A percentile compares a stretch with the other conserved stretches of the same genome.
phyloP scores from a whole-genome alignment of 1,284 basidiomycete genomes.

The Ceratobasidium sp. region DNA sequence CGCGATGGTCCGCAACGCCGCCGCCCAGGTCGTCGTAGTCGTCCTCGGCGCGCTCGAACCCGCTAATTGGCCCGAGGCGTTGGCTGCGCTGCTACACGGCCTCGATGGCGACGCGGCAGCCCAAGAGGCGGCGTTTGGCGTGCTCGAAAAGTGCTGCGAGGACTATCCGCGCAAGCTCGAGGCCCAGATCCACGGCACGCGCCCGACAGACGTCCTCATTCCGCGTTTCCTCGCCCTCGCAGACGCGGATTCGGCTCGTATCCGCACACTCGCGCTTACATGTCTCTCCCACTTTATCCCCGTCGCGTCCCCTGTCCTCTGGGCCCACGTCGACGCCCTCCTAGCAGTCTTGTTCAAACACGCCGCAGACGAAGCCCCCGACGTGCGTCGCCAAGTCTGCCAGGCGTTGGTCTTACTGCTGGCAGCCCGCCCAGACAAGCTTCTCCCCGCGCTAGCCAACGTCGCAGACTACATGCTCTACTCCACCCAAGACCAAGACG shows the following conservation, averaged over 20 bases:
- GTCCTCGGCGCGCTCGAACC: constrained; percentile 89
- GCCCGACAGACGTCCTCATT: constrained; percentile 93
- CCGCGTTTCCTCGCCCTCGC: constrained; percentile 93
- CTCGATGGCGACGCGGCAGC: constrained; percentile 63
- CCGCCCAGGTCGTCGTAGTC: constrained; percentile 90
- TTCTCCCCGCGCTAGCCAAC: constrained; percentile 95
- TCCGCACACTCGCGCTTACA: constrained; percentile 94
- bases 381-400: constrained; percentile 95
- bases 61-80: constrained; percentile 92
- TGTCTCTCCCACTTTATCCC: constrained; percentile 95
- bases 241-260: constrained; percentile 85
- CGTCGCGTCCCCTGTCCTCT: constrained; percentile 85
- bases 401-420: constrained; percentile 95
- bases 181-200: constrained; percentile 87
- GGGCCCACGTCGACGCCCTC: constrained; percentile 92
- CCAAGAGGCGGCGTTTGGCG: constrained; percentile 89
- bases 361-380: constrained; percentile 92
- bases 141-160: constrained; percentile 95
- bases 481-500: constrained; percentile 96
- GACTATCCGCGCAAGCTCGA: constrained; percentile 97
- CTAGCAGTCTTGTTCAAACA: constrained; percentile 94
- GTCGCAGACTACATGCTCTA: constrained; percentile 99
- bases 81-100: constrained; percentile 83
- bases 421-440: constrained; percentile 92
- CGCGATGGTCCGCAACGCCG: constrained; percentile 90